These are phyloP conservation scores for Alternaria metachromatica DNA, from an alignment of 2,329 filamentous ascomycete genomes.

Conservation along the genomic window DNA sequence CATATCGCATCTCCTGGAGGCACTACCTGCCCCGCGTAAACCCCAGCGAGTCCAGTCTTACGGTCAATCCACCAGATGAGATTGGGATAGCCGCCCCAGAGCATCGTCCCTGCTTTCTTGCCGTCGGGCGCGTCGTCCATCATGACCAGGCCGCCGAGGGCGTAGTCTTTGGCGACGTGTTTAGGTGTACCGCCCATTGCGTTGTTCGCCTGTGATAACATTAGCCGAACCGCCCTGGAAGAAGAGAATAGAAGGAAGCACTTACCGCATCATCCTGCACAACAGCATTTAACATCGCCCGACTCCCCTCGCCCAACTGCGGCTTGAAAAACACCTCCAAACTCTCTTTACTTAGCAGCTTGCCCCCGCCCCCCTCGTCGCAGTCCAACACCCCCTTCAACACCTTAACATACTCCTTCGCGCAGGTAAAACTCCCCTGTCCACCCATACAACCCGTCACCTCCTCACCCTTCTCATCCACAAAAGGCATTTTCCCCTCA, in stretches of 20 bases:
- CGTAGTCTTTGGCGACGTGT: slow-evolving; percentile 33
- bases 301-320: slow-evolving; percentile 30
- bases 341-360: slow-evolving; percentile 24
- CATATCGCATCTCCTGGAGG: slow-evolving; percentile 38
- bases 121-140: slow-evolving; percentile 27
- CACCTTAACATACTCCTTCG: slow-evolving; percentile 42
- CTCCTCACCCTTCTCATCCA: slow-evolving; percentile 23
- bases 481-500: slow-evolving; percentile 16
- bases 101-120: slow-evolving; percentile 37
- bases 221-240: background rate
- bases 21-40: slow-evolving; percentile 39
- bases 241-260: background rate
- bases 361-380: slow-evolving; percentile 33
- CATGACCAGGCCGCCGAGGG: slow-evolving; percentile 40
- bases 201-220: slow-evolving; percentile 19
- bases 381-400: slow-evolving; percentile 33
- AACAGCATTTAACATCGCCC: slow-evolving; percentile 44
- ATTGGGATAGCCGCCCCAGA: slow-evolving; percentile 45
- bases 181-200: slow-evolving; percentile 32
- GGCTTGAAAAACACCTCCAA: slow-evolving; percentile 41
- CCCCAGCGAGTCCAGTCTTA: slow-evolving; percentile 36
- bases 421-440: slow-evolving; percentile 26
- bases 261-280: slow-evolving; percentile 26
- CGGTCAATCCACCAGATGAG: slow-evolving; percentile 45
- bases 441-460: slow-evolving; percentile 35